Evolutionary conservation across 2,329 filamentous ascomycete species (phyloP).

Genomic region (Cladobotryum protrusum): DNA sequence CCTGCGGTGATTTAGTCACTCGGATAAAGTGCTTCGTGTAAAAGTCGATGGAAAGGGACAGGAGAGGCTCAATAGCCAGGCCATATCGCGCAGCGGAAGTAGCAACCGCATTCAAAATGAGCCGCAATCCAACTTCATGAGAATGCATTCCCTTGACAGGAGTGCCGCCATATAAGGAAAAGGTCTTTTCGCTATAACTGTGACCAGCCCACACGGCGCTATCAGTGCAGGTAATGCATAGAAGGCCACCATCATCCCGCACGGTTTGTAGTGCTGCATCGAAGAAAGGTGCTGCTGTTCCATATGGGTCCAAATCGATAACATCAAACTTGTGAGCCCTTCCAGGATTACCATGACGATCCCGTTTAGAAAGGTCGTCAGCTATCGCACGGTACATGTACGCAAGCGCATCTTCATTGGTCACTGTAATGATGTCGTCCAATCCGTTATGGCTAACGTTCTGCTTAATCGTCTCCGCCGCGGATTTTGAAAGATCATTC

Average conservation of each 20-base stretch:
- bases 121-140: constrained; percentile 81
- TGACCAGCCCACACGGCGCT: constrained; percentile 91
- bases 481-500: constrained; percentile 78
- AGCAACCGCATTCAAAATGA: constrained; percentile 79
- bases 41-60: constrained; percentile 94
- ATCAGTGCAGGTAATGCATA: constrained; percentile 96
- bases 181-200: constrained; percentile 91
- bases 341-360: constrained; percentile 32
- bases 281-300: constrained; percentile 85
- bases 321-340: constrained; percentile 68
- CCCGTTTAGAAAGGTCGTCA: constrained; percentile 39
- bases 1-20: constrained; percentile 69
- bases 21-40: constrained; percentile 87
- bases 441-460: constrained; percentile 83
- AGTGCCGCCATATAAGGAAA: constrained; percentile 84
- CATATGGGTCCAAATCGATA: constrained; percentile 94
- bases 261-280: constrained; percentile 85
- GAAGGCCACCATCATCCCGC: constrained; percentile 74
- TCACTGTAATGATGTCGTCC: constrained; percentile 62
- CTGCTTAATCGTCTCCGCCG: constrained; percentile 71
- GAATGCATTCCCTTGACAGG: constrained; percentile 79
- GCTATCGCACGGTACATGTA: constrained; percentile 80
- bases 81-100: constrained; percentile 79
- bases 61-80: constrained; percentile 78
- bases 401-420: constrained; percentile 74